Percentiles rank a stretch among this genome's conserved stretches.
Evolutionary conservation across 331 rosid species (phyloP).

Genomic region (Malus hybrid): DNA sequence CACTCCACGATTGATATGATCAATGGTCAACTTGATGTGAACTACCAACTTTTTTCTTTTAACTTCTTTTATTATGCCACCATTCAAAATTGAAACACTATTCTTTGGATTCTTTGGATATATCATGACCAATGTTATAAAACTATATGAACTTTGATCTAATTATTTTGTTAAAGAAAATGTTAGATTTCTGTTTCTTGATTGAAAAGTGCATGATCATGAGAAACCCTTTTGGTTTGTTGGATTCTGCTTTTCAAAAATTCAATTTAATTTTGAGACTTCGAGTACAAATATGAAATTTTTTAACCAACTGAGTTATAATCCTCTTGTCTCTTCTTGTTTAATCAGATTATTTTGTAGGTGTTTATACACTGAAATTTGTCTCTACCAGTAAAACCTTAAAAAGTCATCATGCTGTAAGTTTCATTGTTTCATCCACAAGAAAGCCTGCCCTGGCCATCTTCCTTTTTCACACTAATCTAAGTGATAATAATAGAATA

Average conservation of each 20-base stretch:
- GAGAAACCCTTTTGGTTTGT: constrained; percentile 7
- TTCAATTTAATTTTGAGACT: constrained; percentile 1
- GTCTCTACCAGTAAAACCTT: constrained; percentile 1
- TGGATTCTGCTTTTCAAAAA: constrained; percentile 4
- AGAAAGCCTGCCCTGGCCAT: constrained; percentile 34
- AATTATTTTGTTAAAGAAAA: constrained; percentile 23
- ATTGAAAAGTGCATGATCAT: constrained; percentile 47
- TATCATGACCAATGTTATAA: not conserved
- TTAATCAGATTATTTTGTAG: not conserved
- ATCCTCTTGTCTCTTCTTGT: too few relatives aligned
- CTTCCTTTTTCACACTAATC: not conserved
- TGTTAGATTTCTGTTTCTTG: constrained; percentile 15
- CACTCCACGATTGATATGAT: constrained; percentile 16
- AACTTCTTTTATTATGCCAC: not conserved
- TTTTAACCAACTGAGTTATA: too few relatives aligned
- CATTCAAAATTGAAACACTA: constrained; percentile 14
- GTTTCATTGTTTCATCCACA: constrained; percentile 46
- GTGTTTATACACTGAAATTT: constrained; percentile 1
- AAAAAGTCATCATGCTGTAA: constrained; percentile 10
- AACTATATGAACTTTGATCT: not conserved
- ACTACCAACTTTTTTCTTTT: constrained; percentile 15
- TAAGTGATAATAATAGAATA: constrained; percentile 39
- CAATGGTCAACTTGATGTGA: constrained; percentile 27
- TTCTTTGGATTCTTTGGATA: constrained; percentile 40
- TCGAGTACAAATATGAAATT: too few relatives aligned